Base-by-base conservation (phyloP, 1,284 basidiomycete genomes). In the Sanguinoderma infundibulare region DNA sequence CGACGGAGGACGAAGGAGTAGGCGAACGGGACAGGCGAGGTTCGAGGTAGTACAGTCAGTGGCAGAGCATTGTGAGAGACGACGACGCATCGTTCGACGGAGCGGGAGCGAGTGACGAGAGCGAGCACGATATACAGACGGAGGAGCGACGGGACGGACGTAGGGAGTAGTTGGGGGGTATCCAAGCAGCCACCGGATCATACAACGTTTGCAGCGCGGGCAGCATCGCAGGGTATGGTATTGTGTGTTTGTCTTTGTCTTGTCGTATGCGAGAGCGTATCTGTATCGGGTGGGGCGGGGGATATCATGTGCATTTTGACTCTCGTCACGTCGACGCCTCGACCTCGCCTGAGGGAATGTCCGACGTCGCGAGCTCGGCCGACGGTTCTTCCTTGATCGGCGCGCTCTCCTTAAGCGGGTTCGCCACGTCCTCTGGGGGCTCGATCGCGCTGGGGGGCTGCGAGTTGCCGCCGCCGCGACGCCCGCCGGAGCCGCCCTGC, bases 401-500 rank as follows among this genome's bases (percentile, higher is more conserved):
- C 39, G 67, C 65, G 28, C 64, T 69, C n/a, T 35, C 60, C 53
- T 60, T 64, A 26, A 72, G 38, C 28, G 15, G 54, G 47, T 61
- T 56, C 55, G 66, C 65, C 32, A 66, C 63, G 39, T 65, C 65
- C 24, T 70, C 71, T 28, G 59, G 54, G 38, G 68, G 64, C 64
- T 74, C 72, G 15, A 73, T 69, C 24, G 70, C 72, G 63, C 71
- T 70, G 40, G 72, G 55, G 34, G 73, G 71, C 57, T 75, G 68
- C 44, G 73, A 69, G 50, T 60, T 57, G 22, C 74, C 71, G 20
- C 70, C 73, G 51, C 81, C 80, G 35, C 77, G 79, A 52, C 80
- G 73, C 52, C 73, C 72, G 14, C 74, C 70, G 1, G 79, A 79
- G 4, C 81, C 86, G 56, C 89, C 90, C 72, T 91, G 90, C 17